Evolutionary conservation across 306 rosid species (phyloP), one percentile per base, ranked within the genome.

Genomic region (Prunus padus): DNA sequence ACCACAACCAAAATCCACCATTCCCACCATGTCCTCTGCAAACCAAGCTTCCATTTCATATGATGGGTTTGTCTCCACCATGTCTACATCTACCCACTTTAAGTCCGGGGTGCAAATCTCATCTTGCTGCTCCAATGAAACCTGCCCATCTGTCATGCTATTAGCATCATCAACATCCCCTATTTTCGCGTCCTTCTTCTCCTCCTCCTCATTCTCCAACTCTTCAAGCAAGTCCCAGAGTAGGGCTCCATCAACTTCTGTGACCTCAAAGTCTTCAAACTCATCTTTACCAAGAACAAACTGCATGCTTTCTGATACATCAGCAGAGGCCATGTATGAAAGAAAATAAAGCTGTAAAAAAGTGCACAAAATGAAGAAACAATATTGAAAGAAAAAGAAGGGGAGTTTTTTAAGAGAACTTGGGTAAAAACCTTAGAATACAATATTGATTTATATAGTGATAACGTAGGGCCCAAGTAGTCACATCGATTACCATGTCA

Each of bases 161-260:
- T 28, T 31, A 66, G 44, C 3, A 59, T 4, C 49, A 22, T 26
- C 28, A 23, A 7, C 68, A 20, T 55, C 76, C 63, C 51, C 76
- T 40, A 10, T 0, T 8, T 51, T 50, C 40, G 16, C 33, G 47
- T 20, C 1, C 22, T 62, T 46, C 19, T 42, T 64, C 68, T 42
- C 28, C 42, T 45, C 33, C 44, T 71, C 77, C 50, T 61, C 76
- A 16, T 22, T 52, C 74, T 84, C 90, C 77, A 76, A 19, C 44
- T 84, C 90, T 54, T 88, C 84, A 3, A 88, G 85, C 82, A 90
- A 63, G 57, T 88, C 90, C 67, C 90, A 80, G 3, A 90, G 84
- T 70, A 90, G 81, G 61, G 81, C 86, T 22, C 69, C 92, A 71
- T 90, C 96, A 11, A 82, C 82, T 74, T 90, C 96, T 68, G 82